Evolutionary conservation across 1,284 basidiomycete species (phyloP), one percentile per base, ranked within the genome.

Genomic region (Puccinia triticina): DNA sequence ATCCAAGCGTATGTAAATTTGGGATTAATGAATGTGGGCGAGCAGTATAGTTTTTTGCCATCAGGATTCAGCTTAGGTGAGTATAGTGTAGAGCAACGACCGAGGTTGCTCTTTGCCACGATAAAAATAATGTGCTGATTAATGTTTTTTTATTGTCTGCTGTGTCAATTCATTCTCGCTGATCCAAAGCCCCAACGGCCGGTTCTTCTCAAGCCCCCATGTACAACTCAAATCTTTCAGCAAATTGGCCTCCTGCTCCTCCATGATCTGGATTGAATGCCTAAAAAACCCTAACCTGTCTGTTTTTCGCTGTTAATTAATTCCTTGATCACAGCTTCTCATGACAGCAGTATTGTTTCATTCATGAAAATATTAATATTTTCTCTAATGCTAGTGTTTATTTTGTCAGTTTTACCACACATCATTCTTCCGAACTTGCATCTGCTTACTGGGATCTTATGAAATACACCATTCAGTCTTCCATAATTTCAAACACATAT

Each of bases 21-120:
- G 29, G 46, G 69, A 5, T 72, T 72, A 34, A 50, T 72, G 46
- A 48, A 72, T 32, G 21, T 32, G 66, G 46, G 66, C 29, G 46
- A 50, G 46, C 46, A 43, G 23, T 71, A 50, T 29, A 34, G 26
- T 26, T 72, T 72, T 10, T 32, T 40, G 21, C 46, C 43, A 26
- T 50, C 69, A 16, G n/a, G n/a, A 5, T 29, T 34, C 43, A 32
- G 26, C 43, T 23, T 50, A 34, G 46, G 69, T 72, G 43, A 50
- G 69, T 26, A 32, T 5, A 53, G 29, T 10, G 40, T 16, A 32
- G 0, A 18, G 48, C 43, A 7, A 21, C 8, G 37, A 11, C n/a
- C 12, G 18, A 61, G 32, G 7, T 40, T 21, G 5, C 11, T 66
- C 16, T n/a, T 21, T 32, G 5, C 12, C 18, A 11, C 26, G 21